Conservation (phyloP, 2,329 filamentous ascomycete genomes). For the Xylariomycetidae sp. region DNA sequence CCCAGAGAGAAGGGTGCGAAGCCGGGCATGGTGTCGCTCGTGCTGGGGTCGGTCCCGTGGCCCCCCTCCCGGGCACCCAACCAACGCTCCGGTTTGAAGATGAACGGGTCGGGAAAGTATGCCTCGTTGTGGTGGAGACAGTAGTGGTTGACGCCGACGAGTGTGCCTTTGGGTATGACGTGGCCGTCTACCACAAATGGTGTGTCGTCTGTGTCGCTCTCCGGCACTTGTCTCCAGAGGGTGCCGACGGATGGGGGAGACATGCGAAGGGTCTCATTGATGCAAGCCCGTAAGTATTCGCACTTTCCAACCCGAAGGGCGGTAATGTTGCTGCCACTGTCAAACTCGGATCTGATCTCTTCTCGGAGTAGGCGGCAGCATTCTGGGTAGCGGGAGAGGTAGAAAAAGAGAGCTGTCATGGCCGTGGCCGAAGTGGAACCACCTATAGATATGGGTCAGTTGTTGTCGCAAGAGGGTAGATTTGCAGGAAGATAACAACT, state of each 20-base stretch:
- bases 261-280: constrained; percentile 4
- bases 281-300: constrained; percentile 1
- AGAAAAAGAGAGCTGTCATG: constrained; percentile 7
- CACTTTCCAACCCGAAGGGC: constrained; percentile 1
- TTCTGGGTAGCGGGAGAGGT: constrained; percentile 4
- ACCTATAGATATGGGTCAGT: too few relatives aligned
- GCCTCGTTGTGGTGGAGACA: constrained; percentile 27
- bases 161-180: constrained; percentile 24
- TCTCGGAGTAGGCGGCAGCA: constrained; percentile 2
- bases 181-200: constrained; percentile 11
- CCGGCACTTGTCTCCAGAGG: constrained; percentile 2
- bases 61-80: too few relatives aligned
- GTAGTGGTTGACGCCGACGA: constrained; percentile 28
- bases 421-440: constrained; percentile 2
- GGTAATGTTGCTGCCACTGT: constrained; percentile 1
- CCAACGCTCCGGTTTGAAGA: constrained; percentile 31
- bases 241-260: constrained; percentile 1
- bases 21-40: background rate
- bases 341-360: constrained; percentile 3
- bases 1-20: background rate
- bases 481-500: too few relatives aligned
- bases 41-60: background rate
- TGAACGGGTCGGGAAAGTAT: constrained; percentile 26
- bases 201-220: too few relatives aligned
- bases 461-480: too few relatives aligned